phyloP scores from a whole-genome alignment of 805 yeast species.

The Metschnikowia orientalis region DNA sequence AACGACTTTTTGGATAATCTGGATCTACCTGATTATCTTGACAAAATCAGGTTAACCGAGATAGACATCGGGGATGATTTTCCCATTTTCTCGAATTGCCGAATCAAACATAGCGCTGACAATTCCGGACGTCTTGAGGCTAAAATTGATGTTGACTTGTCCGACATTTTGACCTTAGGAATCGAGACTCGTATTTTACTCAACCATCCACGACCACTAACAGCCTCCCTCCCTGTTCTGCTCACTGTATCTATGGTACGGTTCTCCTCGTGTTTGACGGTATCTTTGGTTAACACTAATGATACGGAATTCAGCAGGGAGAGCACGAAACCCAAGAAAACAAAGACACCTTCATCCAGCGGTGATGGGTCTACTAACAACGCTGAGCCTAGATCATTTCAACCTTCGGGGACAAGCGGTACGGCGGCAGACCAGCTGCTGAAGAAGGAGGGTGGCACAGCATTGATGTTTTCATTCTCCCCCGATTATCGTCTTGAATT shows the following conservation, averaged over 20 bases:
- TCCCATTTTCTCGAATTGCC: constrained; percentile 91
- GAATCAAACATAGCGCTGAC: constrained; percentile 60
- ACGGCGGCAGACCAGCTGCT: no score
- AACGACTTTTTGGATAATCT: constrained; percentile 60
- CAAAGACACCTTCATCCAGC: constrained; percentile 1
- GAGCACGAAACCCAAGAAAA: constrained; percentile 4
- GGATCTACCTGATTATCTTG: constrained; percentile 76
- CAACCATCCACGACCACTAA: constrained; percentile 76
- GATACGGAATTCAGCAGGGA: constrained; percentile 29
- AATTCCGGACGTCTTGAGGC: constrained; percentile 64
- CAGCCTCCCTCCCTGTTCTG: constrained; percentile 84
- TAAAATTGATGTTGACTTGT: constrained; percentile 82
- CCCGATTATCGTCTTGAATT: constrained; percentile 91
- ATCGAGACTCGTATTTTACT: constrained; percentile 74
- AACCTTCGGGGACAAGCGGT: no score
- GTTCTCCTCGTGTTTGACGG: constrained; percentile 85
- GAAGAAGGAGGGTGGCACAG: constrained; percentile 45
- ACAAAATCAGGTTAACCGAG: constrained; percentile 73
- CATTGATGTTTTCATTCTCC: constrained; percentile 81
- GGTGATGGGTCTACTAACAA: constrained; percentile 1
- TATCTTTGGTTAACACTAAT: constrained; percentile 54
- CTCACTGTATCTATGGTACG: constrained; percentile 83
- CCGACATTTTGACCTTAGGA: constrained; percentile 82
- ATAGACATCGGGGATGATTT: constrained; percentile 92
- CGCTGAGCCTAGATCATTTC: not conserved